phyloP scores from a whole-genome alignment of 441 rosid genomes.

The Pelargonium australe region DNA sequence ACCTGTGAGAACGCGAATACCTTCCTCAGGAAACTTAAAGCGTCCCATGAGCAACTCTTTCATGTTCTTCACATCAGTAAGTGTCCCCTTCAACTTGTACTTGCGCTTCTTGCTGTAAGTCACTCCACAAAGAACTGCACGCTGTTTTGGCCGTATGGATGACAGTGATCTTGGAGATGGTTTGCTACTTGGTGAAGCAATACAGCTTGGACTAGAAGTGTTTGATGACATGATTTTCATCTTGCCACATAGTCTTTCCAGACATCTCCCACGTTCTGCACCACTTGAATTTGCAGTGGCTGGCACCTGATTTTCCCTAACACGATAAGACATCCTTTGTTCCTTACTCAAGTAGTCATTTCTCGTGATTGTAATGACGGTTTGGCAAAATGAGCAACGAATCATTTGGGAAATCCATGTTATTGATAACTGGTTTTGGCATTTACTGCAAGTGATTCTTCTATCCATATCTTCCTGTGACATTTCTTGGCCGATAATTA shows the following conservation, averaged over 20 bases:
- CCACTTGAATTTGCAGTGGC: neutral
- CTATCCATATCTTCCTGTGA: neutral
- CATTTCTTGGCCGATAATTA: neutral
- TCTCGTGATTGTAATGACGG: conserved; percentile 8
- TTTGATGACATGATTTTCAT: neutral
- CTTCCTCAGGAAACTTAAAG: conserved; percentile 19
- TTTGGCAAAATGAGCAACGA: conserved; percentile 15
- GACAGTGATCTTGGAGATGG: neutral
- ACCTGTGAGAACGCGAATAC: conserved; percentile 24
- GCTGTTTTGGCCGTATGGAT: conserved; percentile 10
- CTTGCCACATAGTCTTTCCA: neutral
- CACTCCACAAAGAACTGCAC: conserved; percentile 23
- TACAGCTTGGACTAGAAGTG: neutral
- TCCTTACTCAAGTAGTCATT: neutral
- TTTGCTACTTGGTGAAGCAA: neutral
- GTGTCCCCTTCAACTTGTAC: conserved; percentile 21
- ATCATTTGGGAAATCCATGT: conserved; percentile 12
- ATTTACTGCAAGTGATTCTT: conserved; percentile 13
- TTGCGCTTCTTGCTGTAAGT: conserved; percentile 15
- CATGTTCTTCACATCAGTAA: conserved; percentile 23
- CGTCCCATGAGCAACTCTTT: conserved; percentile 18
- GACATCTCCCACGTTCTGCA: neutral
- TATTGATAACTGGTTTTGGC: conserved; percentile 16
- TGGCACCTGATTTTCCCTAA: neutral
- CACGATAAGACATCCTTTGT: neutral